Evolutionary conservation across 2,329 filamentous ascomycete species (phyloP), one percentile per base, ranked within the genome.

Genomic region (Exophiala viscosa): DNA sequence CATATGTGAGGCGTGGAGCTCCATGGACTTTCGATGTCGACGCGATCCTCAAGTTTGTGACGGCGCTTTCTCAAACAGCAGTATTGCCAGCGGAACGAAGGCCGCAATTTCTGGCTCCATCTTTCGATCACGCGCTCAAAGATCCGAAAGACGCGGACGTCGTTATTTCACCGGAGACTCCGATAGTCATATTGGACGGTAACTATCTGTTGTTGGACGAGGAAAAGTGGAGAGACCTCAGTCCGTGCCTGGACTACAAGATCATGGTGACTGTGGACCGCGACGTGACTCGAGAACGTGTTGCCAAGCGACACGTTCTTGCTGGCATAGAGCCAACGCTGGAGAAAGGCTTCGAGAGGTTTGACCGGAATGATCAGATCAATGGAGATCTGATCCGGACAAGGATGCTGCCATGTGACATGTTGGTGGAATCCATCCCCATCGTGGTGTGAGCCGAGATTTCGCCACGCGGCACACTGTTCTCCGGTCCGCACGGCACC

Each of bases 221-320:
- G 39, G 44, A 48, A 7, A 45, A 40, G 2, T 73, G 69, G 72
- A 55, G 57, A 5, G 63, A 66, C 18, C 65, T 75, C 17, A 59
- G 64, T 2, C 34, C 38, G 0, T 20, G 72, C 3, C 68, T 73
- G 2, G 73, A 76, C 48, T 69, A 72, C n/a, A 65, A 66, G 1
- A 70, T 72, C 58, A 70, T 75, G 15, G 67, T 77, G 0, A 63
- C 70, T 28, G 68, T 73, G 0, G 70, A 74, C 35, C 58, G 67
- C 2, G 50, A 54, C 2, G 58, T 71, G 15, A 72, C 73, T 2
- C 58, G 67, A 20, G 55, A 58, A n/a, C 63, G 73, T 10, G 65
- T 74, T 13, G 72, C 73, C 0, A 57, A 57, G 28, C 61, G 73
- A 9, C 73, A 76, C 62, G 51, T 75, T 0, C 38, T 57, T 23